These are phyloP conservation scores for Pseudonitzschia delicatissima DNA, from an alignment of 108 stramenopile genomes.

Conservation along the genomic window DNA sequence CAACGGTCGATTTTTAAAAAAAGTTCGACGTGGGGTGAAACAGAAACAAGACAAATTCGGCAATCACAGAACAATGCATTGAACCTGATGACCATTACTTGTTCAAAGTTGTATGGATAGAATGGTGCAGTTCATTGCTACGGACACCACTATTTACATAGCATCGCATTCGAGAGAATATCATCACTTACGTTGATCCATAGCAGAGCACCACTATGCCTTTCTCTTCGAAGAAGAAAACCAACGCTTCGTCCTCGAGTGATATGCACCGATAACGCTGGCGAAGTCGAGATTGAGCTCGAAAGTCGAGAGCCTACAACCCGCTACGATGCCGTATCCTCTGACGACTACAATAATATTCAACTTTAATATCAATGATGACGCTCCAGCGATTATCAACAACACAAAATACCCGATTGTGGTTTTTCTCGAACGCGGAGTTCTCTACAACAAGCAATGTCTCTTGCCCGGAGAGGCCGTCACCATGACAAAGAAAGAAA, in stretches of 20 bases:
- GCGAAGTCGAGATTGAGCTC: background rate
- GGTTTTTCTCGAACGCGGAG: slow-evolving; percentile 52
- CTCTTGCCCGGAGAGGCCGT: slow-evolving; percentile 46
- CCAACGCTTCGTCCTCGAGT: background rate
- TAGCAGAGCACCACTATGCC: background rate
- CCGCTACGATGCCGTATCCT: background rate
- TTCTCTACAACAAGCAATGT: slow-evolving; percentile 40
- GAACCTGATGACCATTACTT: too few relatives aligned
- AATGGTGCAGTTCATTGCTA: too few relatives aligned
- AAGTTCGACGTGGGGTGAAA: too few relatives aligned
- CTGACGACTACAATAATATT: too few relatives aligned
- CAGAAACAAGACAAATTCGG: too few relatives aligned
- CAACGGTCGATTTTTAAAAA: too few relatives aligned
- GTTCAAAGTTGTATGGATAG: too few relatives aligned
- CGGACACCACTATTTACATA: too few relatives aligned
- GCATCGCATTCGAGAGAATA: too few relatives aligned
- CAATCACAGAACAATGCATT: too few relatives aligned
- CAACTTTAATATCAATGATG: background rate
- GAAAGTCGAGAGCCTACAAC: background rate
- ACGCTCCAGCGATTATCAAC: slow-evolving; percentile 40
- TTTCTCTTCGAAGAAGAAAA: background rate
- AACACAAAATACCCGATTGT: slow-evolving; percentile 41
- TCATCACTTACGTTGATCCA: too few relatives aligned
- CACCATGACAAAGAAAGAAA: slow-evolving; percentile 27
- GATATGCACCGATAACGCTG: background rate